Percentiles rank a stretch among this genome's conserved stretches.
Evolutionary conservation across 208 protist genomes (phyloP).

Genomic region (Balamuthia mandrillaris): DNA sequence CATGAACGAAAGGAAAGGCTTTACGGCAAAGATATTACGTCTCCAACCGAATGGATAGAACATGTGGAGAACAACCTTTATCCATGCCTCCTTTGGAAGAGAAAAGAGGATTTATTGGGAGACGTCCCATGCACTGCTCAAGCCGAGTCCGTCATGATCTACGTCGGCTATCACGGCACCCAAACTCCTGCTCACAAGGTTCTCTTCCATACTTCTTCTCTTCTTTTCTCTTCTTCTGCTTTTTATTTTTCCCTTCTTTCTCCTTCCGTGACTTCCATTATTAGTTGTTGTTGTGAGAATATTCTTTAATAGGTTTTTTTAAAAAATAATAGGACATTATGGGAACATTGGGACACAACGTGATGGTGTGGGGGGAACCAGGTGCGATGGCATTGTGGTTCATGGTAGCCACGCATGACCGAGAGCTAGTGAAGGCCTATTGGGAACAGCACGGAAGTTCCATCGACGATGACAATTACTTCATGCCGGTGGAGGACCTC

Average conservation of each 20-base stretch:
- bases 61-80: not conserved
- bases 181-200: conserved; percentile 19
- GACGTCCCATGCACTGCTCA: not conserved
- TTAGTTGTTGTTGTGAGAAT: no score
- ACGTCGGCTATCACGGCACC: conserved; percentile 16
- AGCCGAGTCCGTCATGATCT: conserved; percentile 10
- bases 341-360: conserved; percentile 18
- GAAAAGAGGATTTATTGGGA: not conserved
- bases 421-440: not conserved
- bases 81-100: not conserved
- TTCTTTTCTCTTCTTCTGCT: no score
- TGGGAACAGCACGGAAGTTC: not conserved
- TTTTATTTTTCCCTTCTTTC: no score
- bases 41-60: not conserved
- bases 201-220: not conserved
- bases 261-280: no score
- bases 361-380: not conserved
- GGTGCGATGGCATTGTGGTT: not conserved
- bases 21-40: conserved; percentile 2
- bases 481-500: not conserved
- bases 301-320: no score
- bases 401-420: not conserved
- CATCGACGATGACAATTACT: conserved; percentile 6
- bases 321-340: conserved; percentile 34
- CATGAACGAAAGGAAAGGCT: no score